These are phyloP conservation scores for Cystoisospora suis DNA, from an alignment of 169 alveolate genomes.

Conservation along the genomic window DNA sequence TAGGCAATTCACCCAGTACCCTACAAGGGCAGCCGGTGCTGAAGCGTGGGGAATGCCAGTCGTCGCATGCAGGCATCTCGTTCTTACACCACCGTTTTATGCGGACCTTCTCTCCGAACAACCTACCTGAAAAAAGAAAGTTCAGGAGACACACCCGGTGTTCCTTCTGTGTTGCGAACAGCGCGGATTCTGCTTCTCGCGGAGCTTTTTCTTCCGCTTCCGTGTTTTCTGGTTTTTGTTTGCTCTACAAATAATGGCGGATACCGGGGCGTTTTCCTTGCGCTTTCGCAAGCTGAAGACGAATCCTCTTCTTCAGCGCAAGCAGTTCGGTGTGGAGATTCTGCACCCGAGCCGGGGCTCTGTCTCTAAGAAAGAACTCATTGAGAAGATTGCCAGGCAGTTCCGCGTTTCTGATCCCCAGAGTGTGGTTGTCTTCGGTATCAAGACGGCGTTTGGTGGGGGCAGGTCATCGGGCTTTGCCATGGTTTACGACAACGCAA, in stretches of 20 bases:
- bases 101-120: no score
- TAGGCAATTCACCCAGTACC: no score
- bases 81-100: no score
- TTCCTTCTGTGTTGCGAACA: no score
- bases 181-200: no score
- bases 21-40: no score
- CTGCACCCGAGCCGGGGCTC: constrained; percentile 92
- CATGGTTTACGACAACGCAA: constrained; percentile 90
- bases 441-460: constrained; percentile 95
- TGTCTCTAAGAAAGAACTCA: constrained; percentile 90
- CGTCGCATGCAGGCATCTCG: no score
- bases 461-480: constrained; percentile 96
- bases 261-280: constrained; percentile 72
- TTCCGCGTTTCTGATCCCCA: constrained; percentile 68
- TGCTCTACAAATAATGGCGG: constrained; percentile 27
- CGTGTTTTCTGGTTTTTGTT: not conserved
- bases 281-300: constrained; percentile 87
- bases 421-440: constrained; percentile 87
- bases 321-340: constrained; percentile 89
- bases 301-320: constrained; percentile 90
- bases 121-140: no score
- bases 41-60: no score
- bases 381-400: constrained; percentile 88
- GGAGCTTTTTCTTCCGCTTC: not conserved
- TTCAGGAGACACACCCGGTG: no score